phyloP scores from a whole-genome alignment of 495 filamentous ascomycete genomes.

The Evansstolkia leycettana region DNA sequence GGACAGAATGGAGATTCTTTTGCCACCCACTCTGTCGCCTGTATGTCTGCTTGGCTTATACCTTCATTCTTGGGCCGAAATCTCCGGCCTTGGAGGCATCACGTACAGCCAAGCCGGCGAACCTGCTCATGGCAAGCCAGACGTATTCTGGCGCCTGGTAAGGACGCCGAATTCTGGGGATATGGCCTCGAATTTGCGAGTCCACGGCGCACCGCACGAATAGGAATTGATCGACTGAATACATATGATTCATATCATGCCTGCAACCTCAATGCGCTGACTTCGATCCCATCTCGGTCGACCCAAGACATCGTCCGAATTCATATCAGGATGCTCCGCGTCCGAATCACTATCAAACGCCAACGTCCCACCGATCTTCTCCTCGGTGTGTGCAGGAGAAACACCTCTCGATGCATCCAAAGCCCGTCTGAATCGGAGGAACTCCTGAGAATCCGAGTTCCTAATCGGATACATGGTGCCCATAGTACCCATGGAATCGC shows the following conservation, averaged over 20 bases:
- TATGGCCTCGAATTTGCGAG: no score
- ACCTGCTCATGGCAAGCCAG: no score
- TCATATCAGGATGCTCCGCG: background rate
- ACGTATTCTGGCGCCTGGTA: no score
- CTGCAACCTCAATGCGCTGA: constrained; percentile 1
- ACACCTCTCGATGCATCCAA: constrained; percentile 8
- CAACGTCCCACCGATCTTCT: constrained; percentile 1
- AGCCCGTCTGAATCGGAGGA: constrained; percentile 17
- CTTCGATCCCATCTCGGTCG: background rate
- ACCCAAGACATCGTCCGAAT: background rate
- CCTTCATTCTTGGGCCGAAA: no score
- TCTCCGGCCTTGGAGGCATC: no score
- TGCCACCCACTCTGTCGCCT: no score
- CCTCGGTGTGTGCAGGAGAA: constrained; percentile 4
- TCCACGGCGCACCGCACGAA: no score
- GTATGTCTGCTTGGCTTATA: no score
- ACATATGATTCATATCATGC: constrained; percentile 1
- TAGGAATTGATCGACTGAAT: no score
- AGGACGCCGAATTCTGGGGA: no score
- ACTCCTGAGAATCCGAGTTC: constrained; percentile 22
- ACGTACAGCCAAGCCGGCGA: no score
- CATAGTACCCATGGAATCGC: constrained; percentile 17
- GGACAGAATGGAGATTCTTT: no score
- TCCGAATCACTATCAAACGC: constrained; percentile 1
- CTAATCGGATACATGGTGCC: constrained; percentile 25